Evolutionary conservation across 768 basidiomycete species (phyloP).

Genomic region (Suillus discolor): DNA sequence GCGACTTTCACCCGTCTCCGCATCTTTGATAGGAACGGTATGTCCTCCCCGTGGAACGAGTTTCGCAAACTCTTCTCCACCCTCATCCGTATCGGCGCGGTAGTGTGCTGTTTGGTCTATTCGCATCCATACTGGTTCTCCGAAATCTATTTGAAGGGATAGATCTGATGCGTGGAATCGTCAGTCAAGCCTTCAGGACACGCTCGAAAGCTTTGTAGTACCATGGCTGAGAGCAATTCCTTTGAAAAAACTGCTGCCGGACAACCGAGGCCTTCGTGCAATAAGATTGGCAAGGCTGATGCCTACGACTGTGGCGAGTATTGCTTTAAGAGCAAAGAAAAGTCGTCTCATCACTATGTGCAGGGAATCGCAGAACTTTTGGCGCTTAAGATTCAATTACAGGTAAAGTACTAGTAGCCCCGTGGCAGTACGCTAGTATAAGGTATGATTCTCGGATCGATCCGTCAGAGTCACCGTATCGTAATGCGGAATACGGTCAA

Average conservation of each 20-base stretch:
- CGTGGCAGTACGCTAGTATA: neutral
- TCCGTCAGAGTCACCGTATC: neutral
- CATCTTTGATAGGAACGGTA: constrained; percentile 27
- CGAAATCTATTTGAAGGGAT: constrained; percentile 10
- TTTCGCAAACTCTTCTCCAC: constrained; percentile 27
- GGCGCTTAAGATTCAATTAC: neutral
- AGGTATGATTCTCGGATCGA: neutral
- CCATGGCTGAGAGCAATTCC: neutral
- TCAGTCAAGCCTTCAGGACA: neutral
- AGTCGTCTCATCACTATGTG: neutral
- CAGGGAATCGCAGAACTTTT: neutral
- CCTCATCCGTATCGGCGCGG: constrained; percentile 14
- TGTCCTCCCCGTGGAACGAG: constrained; percentile 35
- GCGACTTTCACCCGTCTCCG: constrained; percentile 1
- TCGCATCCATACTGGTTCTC: constrained; percentile 23
- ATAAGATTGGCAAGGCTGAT: neutral
- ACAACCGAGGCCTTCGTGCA: neutral
- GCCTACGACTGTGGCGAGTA: neutral
- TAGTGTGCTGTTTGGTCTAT: constrained; percentile 30
- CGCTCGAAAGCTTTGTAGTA: neutral
- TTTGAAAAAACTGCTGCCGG: neutral
- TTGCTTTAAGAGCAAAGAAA: neutral
- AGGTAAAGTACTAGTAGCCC: neutral
- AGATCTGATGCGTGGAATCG: constrained; percentile 2
- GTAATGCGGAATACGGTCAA: too few relatives aligned